Evolutionary conservation across 495 filamentous ascomycete genomes (phyloP).

Genomic region (Letharia columbiana): DNA sequence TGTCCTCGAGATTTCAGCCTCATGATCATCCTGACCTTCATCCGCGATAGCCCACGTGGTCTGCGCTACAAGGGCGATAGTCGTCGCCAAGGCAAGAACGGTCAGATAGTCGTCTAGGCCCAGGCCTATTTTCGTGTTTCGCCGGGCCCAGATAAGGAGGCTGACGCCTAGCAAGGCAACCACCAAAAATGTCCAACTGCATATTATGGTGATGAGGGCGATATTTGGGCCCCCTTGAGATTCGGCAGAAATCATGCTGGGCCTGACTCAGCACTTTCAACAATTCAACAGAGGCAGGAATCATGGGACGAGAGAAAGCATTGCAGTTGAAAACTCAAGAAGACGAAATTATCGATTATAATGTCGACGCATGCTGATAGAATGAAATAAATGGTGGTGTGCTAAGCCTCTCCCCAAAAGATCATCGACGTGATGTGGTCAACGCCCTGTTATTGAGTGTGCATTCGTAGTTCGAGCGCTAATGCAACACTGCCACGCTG

Average conservation of each 20-base stretch:
- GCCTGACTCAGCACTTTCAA: neutral
- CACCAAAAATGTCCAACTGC: neutral
- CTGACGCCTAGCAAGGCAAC: neutral
- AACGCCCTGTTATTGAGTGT: neutral
- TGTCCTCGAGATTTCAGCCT: neutral
- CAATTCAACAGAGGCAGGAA: neutral
- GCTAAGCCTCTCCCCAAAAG: neutral
- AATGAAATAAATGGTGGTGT: neutral
- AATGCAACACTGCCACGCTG: neutral
- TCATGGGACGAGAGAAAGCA: neutral
- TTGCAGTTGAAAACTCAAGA: neutral
- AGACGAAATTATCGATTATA: neutral
- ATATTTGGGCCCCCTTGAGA: conserved; percentile 9
- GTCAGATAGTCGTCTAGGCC: neutral
- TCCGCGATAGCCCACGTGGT: neutral
- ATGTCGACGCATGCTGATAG: neutral
- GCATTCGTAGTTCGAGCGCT: neutral
- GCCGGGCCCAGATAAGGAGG: neutral
- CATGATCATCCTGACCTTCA: neutral
- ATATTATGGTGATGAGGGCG: conserved; percentile 8
- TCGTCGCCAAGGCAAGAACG: neutral
- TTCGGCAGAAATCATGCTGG: neutral
- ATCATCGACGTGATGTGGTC: neutral
- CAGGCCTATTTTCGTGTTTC: neutral
- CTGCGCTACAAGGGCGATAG: neutral